Evolutionary conservation across 768 basidiomycete genomes (phyloP), one percentile per base, ranked within the genome.

Genomic region (Leccinum uliginosum): DNA sequence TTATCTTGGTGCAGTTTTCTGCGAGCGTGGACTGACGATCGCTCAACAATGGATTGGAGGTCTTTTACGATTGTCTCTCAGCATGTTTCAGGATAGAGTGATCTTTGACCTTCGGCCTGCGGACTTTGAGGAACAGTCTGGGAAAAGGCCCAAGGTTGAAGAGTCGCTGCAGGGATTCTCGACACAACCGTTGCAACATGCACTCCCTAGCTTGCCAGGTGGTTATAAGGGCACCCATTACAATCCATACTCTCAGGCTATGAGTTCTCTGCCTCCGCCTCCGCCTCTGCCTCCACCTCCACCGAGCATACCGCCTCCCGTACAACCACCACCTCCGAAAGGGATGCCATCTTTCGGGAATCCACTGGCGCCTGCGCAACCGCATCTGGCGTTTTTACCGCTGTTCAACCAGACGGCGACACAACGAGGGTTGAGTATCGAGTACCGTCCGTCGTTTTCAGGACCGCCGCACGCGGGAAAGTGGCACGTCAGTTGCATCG

Each of bases 361-460:
- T 67, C 83, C 86, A 29, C 65, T 85, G 51, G 76, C 84, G 26
- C 83, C 85, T 15, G 85, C 84, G n/a, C 82, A 82, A 64, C 84
- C 84, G 3, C 73, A 76, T 51, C 68, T 82, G 17, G 82, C 87
- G 14, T 88, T 86, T 69, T 71, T 91, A 38, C 84, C 88, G 0
- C 65, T 86, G 29, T 90, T 91, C 71, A 90, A 90, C 67, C 85
- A 90, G 71, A 83, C 81, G 3, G 86, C 86, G 45, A 71, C 76
- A 47, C 87, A 89, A 62, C 81, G 87, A 40, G 78, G 85, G 46
- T 74, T 88, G 56, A 74, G 70, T 21, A 80, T 89, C 9, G 79
- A 83, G 51, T 91, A 89, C 62, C 73, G 76, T 12, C 80, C 85
- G 6, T 70, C 76, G 48, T 85, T 85, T 61, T 72, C 74, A 29